phyloP scores from a whole-genome alignment of 805 yeast genomes.

The Naumovozyma baii region DNA sequence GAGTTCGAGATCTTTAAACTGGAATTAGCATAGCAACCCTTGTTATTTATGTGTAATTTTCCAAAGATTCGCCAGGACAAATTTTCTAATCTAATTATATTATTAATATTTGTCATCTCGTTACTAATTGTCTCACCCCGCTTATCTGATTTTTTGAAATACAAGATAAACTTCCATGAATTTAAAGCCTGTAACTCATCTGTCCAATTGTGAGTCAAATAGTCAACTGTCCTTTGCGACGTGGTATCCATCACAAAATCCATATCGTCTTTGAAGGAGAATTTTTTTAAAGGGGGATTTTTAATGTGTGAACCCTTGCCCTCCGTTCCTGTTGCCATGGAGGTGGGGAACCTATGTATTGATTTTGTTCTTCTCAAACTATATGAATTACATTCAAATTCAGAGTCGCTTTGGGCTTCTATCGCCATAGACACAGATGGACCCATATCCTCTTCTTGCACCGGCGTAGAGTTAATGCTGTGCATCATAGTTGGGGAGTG shows the following conservation, averaged over 20 bases:
- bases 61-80: slow-evolving; percentile 82
- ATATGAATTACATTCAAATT: slow-evolving; percentile 59
- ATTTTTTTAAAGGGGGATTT: background rate
- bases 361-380: slow-evolving; percentile 70
- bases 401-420: slow-evolving; percentile 59
- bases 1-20: background rate
- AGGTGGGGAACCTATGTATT: background rate
- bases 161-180: slow-evolving; percentile 79
- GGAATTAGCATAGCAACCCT: too few relatives aligned
- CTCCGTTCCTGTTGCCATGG: background rate
- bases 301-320: slow-evolving; percentile 6
- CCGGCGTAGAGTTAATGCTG: background rate
- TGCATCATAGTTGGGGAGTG: too few relatives aligned
- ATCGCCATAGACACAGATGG: slow-evolving; percentile 39
- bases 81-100: slow-evolving; percentile 63
- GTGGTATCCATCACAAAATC: slow-evolving; percentile 56
- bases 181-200: slow-evolving; percentile 60
- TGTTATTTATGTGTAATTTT: background rate
- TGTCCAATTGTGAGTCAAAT: slow-evolving; percentile 86
- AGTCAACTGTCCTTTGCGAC: slow-evolving; percentile 67
- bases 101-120: slow-evolving; percentile 37
- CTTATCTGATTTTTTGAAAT: background rate
- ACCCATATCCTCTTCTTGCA: slow-evolving; percentile 9
- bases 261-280: slow-evolving; percentile 48
- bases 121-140: slow-evolving; percentile 60